Conservation (phyloP, 164 flowering plant genomes). For the Platanus orientalis region DNA sequence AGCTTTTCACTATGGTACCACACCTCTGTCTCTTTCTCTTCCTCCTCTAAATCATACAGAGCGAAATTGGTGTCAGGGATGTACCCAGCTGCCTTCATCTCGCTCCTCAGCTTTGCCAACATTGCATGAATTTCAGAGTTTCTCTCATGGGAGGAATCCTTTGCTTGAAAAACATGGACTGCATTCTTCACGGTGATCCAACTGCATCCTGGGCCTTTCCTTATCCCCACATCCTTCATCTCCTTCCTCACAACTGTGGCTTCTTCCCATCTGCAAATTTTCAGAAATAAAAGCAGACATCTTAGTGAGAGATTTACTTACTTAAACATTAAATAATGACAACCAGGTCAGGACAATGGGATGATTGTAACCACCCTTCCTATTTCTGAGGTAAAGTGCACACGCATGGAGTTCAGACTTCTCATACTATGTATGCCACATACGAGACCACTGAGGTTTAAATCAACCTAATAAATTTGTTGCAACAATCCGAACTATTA, state of each 20-base stretch:
- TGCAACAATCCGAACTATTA: neutral
- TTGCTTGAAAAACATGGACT: slow-evolving; percentile 73
- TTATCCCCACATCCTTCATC: slow-evolving; percentile 70
- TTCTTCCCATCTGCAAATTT: slow-evolving; percentile 66
- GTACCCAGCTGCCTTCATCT: slow-evolving; percentile 66
- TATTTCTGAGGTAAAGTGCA: neutral
- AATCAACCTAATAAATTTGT: neutral
- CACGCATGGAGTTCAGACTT: neutral
- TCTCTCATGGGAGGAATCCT: slow-evolving; percentile 57
- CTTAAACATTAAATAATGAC: neutral
- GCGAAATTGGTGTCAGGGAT: slow-evolving; percentile 57
- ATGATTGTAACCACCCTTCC: neutral
- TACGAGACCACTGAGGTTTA: neutral
- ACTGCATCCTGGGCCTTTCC: slow-evolving; percentile 71
- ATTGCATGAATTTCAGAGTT: slow-evolving; percentile 56
- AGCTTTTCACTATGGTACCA: slow-evolving; percentile 78
- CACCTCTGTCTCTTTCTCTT: slow-evolving; percentile 67
- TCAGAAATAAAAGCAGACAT: slow-evolving; percentile 3
- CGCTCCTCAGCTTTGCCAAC: slow-evolving; percentile 40
- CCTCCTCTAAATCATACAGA: slow-evolving; percentile 71
- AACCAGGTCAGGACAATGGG: neutral
- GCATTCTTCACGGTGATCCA: slow-evolving; percentile 56
- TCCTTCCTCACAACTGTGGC: slow-evolving; percentile 62
- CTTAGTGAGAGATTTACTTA: neutral
- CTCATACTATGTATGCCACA: neutral